These are phyloP conservation scores for Cordyceps tenuipes DNA, from an alignment of 2,329 filamentous ascomycete genomes.

Conservation along the genomic window DNA sequence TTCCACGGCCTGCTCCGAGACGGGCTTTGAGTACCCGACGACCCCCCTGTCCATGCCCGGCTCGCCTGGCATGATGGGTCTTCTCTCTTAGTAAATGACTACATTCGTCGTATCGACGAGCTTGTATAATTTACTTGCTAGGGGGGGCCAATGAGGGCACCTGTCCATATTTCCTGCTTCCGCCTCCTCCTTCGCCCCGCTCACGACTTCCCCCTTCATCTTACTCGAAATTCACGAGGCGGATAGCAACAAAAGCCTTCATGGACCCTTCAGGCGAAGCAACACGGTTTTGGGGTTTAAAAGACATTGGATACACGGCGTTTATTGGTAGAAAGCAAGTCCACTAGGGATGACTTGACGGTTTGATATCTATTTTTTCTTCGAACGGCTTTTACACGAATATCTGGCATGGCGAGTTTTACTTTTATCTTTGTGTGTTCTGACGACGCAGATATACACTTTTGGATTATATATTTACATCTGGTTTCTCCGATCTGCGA, in stretches of 20 bases:
- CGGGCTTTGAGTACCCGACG: constrained; percentile 56
- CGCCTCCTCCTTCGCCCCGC: not conserved
- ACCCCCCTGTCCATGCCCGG: constrained; percentile 67
- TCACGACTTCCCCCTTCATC: not conserved
- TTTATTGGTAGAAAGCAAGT: constrained; percentile 5
- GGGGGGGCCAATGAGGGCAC: not conserved
- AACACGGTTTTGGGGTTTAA: constrained; percentile 1
- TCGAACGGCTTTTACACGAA: not conserved
- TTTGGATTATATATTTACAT: constrained; percentile 1
- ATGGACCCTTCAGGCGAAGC: not conserved
- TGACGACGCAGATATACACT: not conserved
- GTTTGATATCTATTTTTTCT: constrained; percentile 9
- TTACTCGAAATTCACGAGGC: not conserved
- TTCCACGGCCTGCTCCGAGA: constrained; percentile 54
- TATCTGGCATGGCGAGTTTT: constrained; percentile 8
- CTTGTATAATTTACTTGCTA: not conserved
- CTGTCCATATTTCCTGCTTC: constrained; percentile 5
- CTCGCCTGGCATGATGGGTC: constrained; percentile 48
- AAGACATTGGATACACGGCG: constrained; percentile 10
- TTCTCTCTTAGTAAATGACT: constrained; percentile 18
- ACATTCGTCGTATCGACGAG: constrained; percentile 14
- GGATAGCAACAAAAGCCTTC: not conserved
- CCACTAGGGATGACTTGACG: not conserved
- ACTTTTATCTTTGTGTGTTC: not conserved
- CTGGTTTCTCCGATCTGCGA: not conserved